Conservation (phyloP, 768 basidiomycete genomes). For the Mycena floridula region DNA sequence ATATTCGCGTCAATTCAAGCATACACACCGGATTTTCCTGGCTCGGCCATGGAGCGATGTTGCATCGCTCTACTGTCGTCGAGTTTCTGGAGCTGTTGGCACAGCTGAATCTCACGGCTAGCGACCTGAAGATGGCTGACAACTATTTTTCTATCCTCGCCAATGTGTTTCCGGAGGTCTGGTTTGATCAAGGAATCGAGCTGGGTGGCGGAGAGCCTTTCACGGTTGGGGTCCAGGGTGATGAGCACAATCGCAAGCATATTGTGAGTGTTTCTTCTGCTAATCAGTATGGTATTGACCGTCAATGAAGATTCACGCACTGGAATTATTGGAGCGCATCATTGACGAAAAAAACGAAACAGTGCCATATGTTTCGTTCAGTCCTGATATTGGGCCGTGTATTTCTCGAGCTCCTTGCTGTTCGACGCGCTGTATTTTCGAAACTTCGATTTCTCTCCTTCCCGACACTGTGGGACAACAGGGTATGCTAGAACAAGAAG, state of each 20-base stretch:
- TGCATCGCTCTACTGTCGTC: conserved; percentile 34
- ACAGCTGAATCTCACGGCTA: conserved; percentile 35
- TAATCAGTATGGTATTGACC: background rate
- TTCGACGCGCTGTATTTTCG: conserved; percentile 39
- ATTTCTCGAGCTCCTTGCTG: conserved; percentile 34
- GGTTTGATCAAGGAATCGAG: conserved; percentile 60
- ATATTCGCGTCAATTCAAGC: conserved; percentile 25
- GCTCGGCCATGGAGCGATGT: conserved; percentile 59
- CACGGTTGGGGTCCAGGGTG: conserved; percentile 52
- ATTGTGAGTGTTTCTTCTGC: conserved; percentile 37
- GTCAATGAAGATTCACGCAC: conserved; percentile 40
- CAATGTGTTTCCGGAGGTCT: conserved; percentile 51
- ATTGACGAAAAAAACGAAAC: background rate
- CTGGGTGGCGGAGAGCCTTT: conserved; percentile 57
- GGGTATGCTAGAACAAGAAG: conserved; percentile 40
- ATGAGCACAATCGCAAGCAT: conserved; percentile 49
- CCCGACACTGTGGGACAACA: conserved; percentile 26
- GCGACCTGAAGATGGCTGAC: conserved; percentile 60
- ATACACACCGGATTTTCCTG: conserved; percentile 58
- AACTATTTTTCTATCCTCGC: conserved; percentile 60
- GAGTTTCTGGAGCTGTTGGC: conserved; percentile 45
- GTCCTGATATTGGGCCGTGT: conserved; percentile 1
- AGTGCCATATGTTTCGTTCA: conserved; percentile 20
- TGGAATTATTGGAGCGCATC: conserved; percentile 31
- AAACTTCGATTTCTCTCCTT: conserved; percentile 44